Evolutionary conservation across 768 basidiomycete genomes (phyloP), one percentile per base, ranked within the genome.

Genomic region (Mycena filopes): DNA sequence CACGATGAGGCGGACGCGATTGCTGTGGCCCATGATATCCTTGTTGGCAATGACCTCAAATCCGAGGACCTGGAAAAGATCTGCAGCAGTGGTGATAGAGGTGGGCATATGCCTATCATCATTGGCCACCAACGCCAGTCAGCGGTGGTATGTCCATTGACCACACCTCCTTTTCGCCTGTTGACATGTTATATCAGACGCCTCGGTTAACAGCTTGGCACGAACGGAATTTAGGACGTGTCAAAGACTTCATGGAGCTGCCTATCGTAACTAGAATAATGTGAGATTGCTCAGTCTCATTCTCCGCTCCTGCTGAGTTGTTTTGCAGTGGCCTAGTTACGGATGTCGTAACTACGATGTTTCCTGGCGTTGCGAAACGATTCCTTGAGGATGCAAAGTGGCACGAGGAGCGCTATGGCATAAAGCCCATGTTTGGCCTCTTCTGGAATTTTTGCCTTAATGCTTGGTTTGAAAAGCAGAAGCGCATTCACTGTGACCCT

Each of bases 371-470:
- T 15, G 68, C 69, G 0, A 28, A 49, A 13, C 55, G 64, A 1
- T 70, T 68, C 31, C 2, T 20, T 3, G 26, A 58, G 20, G 69
- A 63, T 26, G 68, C 69, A 5, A 6, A 55, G 20, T 70, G 67
- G 69, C 60, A 73, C 26, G 23, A 68, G 21, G 28, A 66, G 16
- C 42, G 40, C 21, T 53, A 74, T 26, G 50, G 55, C 9, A 71
- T 74, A 13, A 28, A 63, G 1, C 69, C 69, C 0, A n/a, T 61
- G 15, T 75, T 73, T 63, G 74, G 72, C 2, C 55, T 72, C 2
- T 76, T 72, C 41, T 76, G 68, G 64, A 75, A 74, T 46, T 71
- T 74, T 23, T 76, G 75, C 49, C 31, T 75, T 15, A 77, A 77
- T 46, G 65, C 67, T 7, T 40, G 58, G 10, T 65, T 60, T 26